Base-by-base conservation (phyloP, 2,329 filamentous ascomycete species). In the Myriosclerotinia scirpicola region DNA sequence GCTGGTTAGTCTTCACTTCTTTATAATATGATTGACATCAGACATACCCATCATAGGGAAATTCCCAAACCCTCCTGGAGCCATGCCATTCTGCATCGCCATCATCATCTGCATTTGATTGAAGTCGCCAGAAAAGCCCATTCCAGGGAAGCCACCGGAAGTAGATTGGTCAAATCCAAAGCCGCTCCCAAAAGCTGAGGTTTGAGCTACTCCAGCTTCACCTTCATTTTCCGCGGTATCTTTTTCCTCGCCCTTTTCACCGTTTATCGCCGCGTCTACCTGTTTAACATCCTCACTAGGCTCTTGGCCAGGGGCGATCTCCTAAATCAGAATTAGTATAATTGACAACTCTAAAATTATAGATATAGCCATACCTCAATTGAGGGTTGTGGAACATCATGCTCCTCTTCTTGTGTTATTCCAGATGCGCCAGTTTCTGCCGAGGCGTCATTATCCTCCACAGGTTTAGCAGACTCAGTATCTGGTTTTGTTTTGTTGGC, bases 41-140 rank as follows among this genome's bases (percentile, higher is more conserved):
- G 38, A 83, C 91, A 77, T 86, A 97, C 93, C 91, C 91, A 97
- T 97, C 87, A 94, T 92, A 64, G 90, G 83, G 75, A 89, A 89
- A 68, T 80, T 81, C 67, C 82, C 81, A 74, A 87, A 88, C 2
- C 79, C 79, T 71, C 80, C 81, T 40, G 81, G 77, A 54, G 81
- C 81, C 84, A 88, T 88, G 72, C 85, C 85, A 74, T 90, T 85
- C 79, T 90, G 84, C 90, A 92, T 85, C 78, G 87, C 82, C 87
- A 90, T 89, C 88, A 91, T 86, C 87, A 87, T 86, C 78, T 91
- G 89, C 87, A 93, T 75, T 82, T 91, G 90, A 75, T 87, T 90
- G 78, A 91, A 88, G 73, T 90, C 87, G 67, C 84, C 85, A 30
- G 72, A 71, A 67, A 77, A 80, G 67, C 83, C 83, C 74, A 85